These are phyloP conservation scores for Thelephora terrestris DNA, from an alignment of 1,284 basidiomycete species.

Conservation along the genomic window DNA sequence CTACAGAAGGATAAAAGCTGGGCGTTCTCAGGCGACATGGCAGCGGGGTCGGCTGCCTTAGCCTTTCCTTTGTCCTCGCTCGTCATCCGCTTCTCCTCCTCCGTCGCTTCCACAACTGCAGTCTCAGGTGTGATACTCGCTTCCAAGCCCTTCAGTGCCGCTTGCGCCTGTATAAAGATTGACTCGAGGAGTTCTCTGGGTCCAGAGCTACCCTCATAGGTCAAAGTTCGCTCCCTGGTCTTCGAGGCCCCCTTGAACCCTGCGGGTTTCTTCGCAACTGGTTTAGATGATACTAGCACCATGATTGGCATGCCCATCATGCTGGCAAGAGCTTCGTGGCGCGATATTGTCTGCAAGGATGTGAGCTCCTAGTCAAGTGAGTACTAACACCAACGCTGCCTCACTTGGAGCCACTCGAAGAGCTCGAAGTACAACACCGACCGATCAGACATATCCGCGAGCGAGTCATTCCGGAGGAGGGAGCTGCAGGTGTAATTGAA, in stretches of 20 bases:
- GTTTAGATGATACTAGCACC: slow-evolving; percentile 63
- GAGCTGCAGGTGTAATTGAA: slow-evolving; percentile 81
- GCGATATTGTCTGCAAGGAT: slow-evolving; percentile 63
- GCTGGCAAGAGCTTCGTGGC: slow-evolving; percentile 81
- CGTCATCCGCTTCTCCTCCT: slow-evolving; percentile 77
- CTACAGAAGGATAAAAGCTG: slow-evolving; percentile 63
- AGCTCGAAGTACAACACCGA: slow-evolving; percentile 80
- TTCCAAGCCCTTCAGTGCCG: slow-evolving; percentile 77
- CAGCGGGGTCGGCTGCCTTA: slow-evolving; percentile 32
- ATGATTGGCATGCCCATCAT: slow-evolving; percentile 97
- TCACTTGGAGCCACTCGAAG: slow-evolving; percentile 84
- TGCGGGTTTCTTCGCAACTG: slow-evolving; percentile 38
- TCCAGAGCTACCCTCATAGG: slow-evolving; percentile 82
- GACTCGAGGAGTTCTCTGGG: slow-evolving; percentile 85
- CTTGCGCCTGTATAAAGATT: slow-evolving; percentile 81
- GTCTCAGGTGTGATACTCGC: slow-evolving; percentile 40
- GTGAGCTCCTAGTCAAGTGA: slow-evolving; percentile 1
- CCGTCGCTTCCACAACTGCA: slow-evolving; percentile 57
- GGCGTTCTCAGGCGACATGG: slow-evolving; percentile 54
- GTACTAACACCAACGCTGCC: slow-evolving; percentile 9
- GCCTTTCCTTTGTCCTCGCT: slow-evolving; percentile 48
- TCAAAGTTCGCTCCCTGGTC: slow-evolving; percentile 64
- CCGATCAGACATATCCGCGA: slow-evolving; percentile 87
- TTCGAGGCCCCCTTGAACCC: slow-evolving; percentile 29
- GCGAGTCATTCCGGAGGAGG: slow-evolving; percentile 80